Evolutionary conservation across 768 basidiomycete species (phyloP).

Genomic region (Leccinum arenicola): DNA sequence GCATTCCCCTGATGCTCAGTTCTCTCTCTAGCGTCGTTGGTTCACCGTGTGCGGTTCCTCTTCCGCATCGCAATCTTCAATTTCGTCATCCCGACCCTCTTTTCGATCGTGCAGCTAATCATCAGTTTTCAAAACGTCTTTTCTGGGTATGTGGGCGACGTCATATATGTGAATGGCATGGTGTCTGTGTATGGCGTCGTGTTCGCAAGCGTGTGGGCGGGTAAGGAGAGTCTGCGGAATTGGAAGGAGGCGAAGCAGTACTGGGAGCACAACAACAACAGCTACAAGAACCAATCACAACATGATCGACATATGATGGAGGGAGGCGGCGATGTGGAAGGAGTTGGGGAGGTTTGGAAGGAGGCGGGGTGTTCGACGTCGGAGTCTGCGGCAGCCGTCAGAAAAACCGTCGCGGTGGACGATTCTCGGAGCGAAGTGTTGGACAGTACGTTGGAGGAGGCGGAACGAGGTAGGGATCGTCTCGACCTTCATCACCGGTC

Average conservation of each 20-base stretch:
- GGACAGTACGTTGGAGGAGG: background rate
- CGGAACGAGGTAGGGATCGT: background rate
- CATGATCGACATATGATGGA: background rate
- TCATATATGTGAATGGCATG: conserved; percentile 4
- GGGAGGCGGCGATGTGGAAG: background rate
- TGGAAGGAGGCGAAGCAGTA: background rate
- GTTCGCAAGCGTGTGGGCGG: conserved; percentile 9
- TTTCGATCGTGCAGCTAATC: conserved; percentile 7
- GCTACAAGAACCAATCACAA: background rate
- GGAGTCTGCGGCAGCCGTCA: background rate
- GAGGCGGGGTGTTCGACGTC: background rate
- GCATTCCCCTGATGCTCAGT: too few species aligned
- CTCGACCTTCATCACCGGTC: background rate
- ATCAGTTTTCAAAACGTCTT: background rate
- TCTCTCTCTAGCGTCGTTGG: background rate
- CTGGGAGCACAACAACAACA: background rate
- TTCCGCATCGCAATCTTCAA: conserved; percentile 28
- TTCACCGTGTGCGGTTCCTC: conserved; percentile 14
- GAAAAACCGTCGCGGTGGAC: background rate
- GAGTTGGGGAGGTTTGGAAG: background rate
- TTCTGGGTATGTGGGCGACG: background rate
- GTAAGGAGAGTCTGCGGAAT: background rate
- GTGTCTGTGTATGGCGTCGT: conserved; percentile 2
- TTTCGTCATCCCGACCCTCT: conserved; percentile 22
- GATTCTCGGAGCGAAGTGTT: background rate